Base-by-base conservation (phyloP, 1,139 yeast genomes). In the Lodderomyces parapsilosis region DNA sequence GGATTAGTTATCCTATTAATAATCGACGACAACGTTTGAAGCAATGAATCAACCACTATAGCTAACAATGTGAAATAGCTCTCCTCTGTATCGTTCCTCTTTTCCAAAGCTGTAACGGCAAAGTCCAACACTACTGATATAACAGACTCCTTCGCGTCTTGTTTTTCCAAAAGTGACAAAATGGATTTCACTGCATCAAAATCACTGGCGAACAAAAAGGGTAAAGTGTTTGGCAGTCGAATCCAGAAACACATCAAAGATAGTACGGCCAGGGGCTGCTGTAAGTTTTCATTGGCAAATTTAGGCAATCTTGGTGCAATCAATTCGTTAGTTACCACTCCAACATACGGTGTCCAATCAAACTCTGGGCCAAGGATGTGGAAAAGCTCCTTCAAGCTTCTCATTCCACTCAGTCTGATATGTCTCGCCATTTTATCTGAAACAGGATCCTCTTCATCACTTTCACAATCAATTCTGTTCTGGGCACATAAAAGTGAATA, bases 251-350 rank as follows among this genome's bases (percentile, higher is more conserved):
- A 65, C 53, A 91, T 77, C n/a, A 89, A 61, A 45, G 71, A 78
- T 78, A 91, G 68, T 40, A 91, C 62, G 0, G 96, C 78, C 0
- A 97, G 89, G 1, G 91, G 84, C 55, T 84, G 90, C 56, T 89
- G 95, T 38, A 86, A 68, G 58, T 91, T 91, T 54, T 87, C 96
- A 34, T 67, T 74, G 2, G 86, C 84, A 60, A 91, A 90, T 19
- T 75, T 70, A 4, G 27, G 34, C 54, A 93, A 68, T 55, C 94
- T 78, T 10, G 96, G 91, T 18, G 58, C 55, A n/a, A 93, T 67
- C 30, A 90, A 68, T 35, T 68, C 58, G 2, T 65, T 58, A 55
- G 78, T 84, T 9, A 93, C 74, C 2, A 66, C 54, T 4, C 71
- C 69, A 40, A 80, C 74, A 53, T 78, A 78, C 0, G 61, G 57